A percentile compares a stretch with the other conserved stretches of the same genome.
Evolutionary conservation across 352 stramenopile genomes (phyloP).

Genomic region (Bremia lactucae): DNA sequence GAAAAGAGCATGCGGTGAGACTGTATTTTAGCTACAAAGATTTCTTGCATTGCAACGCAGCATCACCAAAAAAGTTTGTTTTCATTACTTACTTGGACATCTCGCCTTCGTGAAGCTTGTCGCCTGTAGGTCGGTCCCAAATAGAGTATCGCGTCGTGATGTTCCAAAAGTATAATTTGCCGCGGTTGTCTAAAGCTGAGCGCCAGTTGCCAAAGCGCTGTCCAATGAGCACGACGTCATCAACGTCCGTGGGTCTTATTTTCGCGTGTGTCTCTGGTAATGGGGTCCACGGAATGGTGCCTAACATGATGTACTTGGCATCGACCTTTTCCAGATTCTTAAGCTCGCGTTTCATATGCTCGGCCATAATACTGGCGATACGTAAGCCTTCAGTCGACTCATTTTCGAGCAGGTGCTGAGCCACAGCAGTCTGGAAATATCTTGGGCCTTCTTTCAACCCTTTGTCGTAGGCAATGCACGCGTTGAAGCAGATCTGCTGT

Average conservation of each 20-base stretch:
- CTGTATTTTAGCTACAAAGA: no score
- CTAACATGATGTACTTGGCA: conserved; percentile 53
- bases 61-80: no score
- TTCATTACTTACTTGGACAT: conserved; percentile 25
- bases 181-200: conserved; percentile 71
- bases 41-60: no score
- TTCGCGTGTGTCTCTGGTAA: conserved; percentile 25
- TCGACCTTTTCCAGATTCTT: conserved; percentile 75
- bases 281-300: conserved; percentile 63
- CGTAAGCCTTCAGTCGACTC: conserved; percentile 46
- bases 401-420: conserved; percentile 67
- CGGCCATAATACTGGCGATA: conserved; percentile 42
- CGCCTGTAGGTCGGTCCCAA: conserved; percentile 56
- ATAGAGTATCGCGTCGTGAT: conserved; percentile 69
- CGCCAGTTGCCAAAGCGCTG: conserved; percentile 81
- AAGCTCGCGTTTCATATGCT: conserved; percentile 73
- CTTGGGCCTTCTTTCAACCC: conserved; percentile 51
- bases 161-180: conserved; percentile 86
- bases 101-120: conserved; percentile 47
- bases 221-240: conserved; percentile 69
- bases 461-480: conserved; percentile 91
- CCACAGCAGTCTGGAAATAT: conserved; percentile 46
- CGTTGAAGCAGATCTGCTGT: conserved; percentile 92
- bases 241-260: conserved; percentile 20
- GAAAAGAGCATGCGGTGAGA: background rate